phyloP scores from a whole-genome alignment of 768 basidiomycete species.

The Pulveroboletus sp. region DNA sequence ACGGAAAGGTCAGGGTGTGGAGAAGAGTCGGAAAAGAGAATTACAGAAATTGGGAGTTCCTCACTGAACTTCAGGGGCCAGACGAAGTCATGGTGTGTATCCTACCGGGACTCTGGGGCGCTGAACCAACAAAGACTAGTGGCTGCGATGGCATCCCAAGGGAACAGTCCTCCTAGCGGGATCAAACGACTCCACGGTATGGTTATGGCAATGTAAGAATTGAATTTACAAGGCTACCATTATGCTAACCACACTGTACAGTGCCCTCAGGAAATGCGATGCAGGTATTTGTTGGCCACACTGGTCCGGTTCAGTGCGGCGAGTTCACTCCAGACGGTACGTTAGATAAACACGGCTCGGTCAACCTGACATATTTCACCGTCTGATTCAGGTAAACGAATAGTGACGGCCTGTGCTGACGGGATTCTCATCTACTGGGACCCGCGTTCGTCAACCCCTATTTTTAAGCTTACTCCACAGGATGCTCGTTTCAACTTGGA shows the following conservation, averaged over 20 bases:
- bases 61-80: conserved; percentile 88
- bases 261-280: conserved; percentile 94
- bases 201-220: conserved; percentile 94
- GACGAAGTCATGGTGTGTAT: conserved; percentile 87
- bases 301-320: conserved; percentile 77
- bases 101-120: not conserved
- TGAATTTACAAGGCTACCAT: not conserved
- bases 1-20: conserved; percentile 92
- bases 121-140: conserved; percentile 44
- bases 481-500: conserved; percentile 75
- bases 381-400: conserved; percentile 62
- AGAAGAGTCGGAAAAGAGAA: conserved; percentile 70
- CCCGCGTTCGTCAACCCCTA: conserved; percentile 67
- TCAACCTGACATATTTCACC: conserved; percentile 1
- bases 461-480: conserved; percentile 72
- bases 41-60: conserved; percentile 86
- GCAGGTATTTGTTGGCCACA: conserved; percentile 94
- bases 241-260: conserved; percentile 29
- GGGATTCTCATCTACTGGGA: conserved; percentile 89
- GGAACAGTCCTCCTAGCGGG: conserved; percentile 86
- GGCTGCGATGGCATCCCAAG: conserved; percentile 94
- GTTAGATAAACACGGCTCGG: not conserved
- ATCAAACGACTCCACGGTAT: conserved; percentile 87
- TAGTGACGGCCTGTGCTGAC: conserved; percentile 81
- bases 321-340: conserved; percentile 88